Conservation (phyloP, 441 rosid species). For the Jatropha multifida region DNA sequence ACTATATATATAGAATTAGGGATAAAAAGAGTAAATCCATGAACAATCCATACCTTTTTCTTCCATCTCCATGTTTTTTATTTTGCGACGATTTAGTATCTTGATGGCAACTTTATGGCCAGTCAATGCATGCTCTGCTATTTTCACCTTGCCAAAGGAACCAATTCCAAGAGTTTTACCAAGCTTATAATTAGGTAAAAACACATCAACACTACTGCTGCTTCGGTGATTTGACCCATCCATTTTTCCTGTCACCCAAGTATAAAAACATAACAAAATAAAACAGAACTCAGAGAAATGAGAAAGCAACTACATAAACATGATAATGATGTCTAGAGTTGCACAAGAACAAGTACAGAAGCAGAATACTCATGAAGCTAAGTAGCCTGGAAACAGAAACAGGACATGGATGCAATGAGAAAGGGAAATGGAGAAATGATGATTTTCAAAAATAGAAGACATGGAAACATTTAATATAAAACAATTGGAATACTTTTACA, state of each 20-base stretch:
- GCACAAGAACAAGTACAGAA: background rate
- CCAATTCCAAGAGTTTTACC: constrained; percentile 97
- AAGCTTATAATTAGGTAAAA: constrained; percentile 76
- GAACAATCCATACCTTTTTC: constrained; percentile 65
- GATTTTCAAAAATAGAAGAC: too few relatives aligned
- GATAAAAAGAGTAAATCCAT: background rate
- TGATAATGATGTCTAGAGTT: background rate
- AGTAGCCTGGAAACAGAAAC: too few relatives aligned
- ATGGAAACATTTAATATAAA: too few relatives aligned
- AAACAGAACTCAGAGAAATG: background rate
- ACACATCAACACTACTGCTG: constrained; percentile 47
- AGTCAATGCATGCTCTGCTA: constrained; percentile 88
- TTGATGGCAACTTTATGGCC: constrained; percentile 97
- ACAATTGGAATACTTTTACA: too few relatives aligned
- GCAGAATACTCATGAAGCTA: background rate
- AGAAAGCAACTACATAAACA: background rate
- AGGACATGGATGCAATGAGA: too few relatives aligned
- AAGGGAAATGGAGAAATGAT: too few relatives aligned
- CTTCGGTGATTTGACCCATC: constrained; percentile 68
- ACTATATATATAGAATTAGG: background rate
- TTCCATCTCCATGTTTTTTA: constrained; percentile 91
- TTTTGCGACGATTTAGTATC: constrained; percentile 94
- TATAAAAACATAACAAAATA: background rate
- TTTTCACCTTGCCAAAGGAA: constrained; percentile 93
- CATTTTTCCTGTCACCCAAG: constrained; percentile 45